These are phyloP conservation scores for Fusarium veterinarium DNA, from an alignment of 2,329 filamentous ascomycete species.

Conservation along the genomic window DNA sequence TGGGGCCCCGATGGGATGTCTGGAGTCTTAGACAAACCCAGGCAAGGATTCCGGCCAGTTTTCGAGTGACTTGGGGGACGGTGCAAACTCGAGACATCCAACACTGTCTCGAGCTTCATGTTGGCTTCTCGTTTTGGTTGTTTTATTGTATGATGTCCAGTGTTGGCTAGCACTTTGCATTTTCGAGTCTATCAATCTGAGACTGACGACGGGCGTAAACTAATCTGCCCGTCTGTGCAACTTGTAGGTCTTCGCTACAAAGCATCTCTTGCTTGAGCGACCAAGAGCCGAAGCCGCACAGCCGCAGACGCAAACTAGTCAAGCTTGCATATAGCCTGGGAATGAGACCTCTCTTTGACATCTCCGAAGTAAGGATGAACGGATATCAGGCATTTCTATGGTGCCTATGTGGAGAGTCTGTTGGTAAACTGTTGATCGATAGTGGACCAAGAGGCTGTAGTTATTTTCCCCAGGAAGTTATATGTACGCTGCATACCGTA, in stretches of 20 bases:
- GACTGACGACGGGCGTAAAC: conserved; percentile 27
- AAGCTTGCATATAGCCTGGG: conserved; percentile 1
- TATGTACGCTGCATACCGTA: neutral
- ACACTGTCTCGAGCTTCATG: conserved; percentile 29
- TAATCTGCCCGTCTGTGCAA: conserved; percentile 26
- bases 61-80: conserved; percentile 48
- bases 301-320: neutral
- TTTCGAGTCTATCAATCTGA: conserved; percentile 17
- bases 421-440: conserved; percentile 16
- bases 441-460: conserved; percentile 12
- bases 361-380: conserved; percentile 12
- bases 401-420: neutral
- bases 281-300: conserved; percentile 26
- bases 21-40: conserved; percentile 35
- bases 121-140: conserved; percentile 19
- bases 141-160: conserved; percentile 13
- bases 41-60: conserved; percentile 50
- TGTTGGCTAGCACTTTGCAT: conserved; percentile 7
- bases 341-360: conserved; percentile 10
- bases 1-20: conserved; percentile 39
- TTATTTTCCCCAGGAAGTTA: conserved; percentile 19
- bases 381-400: conserved; percentile 25
- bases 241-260: conserved; percentile 24
- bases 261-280: conserved; percentile 20
- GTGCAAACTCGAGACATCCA: conserved; percentile 38